Base-by-base conservation (phyloP, 108 stramenopile genomes). In the Cyclotella sp. region DNA sequence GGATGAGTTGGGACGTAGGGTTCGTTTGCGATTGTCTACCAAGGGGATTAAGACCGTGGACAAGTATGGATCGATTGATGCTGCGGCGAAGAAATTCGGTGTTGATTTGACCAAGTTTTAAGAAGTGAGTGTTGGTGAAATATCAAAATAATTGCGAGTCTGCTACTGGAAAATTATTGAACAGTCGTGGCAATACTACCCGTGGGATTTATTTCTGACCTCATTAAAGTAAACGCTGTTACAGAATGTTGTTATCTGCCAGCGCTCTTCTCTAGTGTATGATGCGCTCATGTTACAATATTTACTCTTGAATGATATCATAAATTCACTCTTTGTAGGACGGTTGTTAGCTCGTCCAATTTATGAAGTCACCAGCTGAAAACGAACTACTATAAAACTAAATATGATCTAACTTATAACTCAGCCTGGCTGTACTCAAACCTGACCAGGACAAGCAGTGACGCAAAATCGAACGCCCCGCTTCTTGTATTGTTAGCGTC, bases 11-110 rank as follows among this genome's bases (percentile, higher is more conserved):
- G 88, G 89, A 49, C 86, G 95, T 29, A 86, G 84, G 21, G 95
- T 97, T 28, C 73, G 89, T 65, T 68, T 98, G 63, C 90, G 97
- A 63, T 77, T 98, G 75, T 93, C 89, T 54, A 98, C 96, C 52
- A 97, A 96, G 88, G 97, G 95, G 70, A 92, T 97, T 75, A 96
- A 96, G 90, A 98, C 97, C 29, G 94, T 98, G 41, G 89, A 95
- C 72, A 97, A 97, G 87, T 88, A 95, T 72, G 97, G 97, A 72
- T 79, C 89, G 34, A 90, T 97, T 77, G 90, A 95, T 79, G 93
- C 94, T 28, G 95, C 95, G 21, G 96, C 96, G 45, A 95, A 91
- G 85, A 97, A 97, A 86, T 97, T 96, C 63, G 92, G 91, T 41
- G 70, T 96, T 53, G 87, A 98, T 72, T 85, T 98, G 68, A 68